Base-by-base conservation (phyloP, 352 stramenopile genomes). In the Phytophthora pseudosyringae region DNA sequence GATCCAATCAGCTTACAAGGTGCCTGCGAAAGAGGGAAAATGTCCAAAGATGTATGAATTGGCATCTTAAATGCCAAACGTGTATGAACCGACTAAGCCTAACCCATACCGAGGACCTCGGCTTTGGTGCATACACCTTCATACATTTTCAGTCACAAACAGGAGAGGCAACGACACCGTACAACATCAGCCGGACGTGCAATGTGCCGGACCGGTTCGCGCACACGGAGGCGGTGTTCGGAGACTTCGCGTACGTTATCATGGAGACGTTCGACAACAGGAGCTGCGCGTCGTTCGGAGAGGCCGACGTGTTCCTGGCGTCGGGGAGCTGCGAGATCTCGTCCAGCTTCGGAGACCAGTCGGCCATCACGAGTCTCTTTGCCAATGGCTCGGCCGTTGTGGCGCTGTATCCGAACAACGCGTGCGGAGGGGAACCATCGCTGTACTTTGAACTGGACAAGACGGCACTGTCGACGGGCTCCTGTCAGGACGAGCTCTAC, bases 191-290 rank as follows among this genome's bases (percentile, higher is more conserved):
- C 28, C 15, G 33, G 5, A 38, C 47, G 3, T 71, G 63, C 44
- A 61, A 70, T 26, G 21, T 70, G 13, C 43, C 54, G 39, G 61
- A 69, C 33, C 18, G 54, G 10, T 57, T 66, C 43, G 26, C 29
- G 11, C 45, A 71, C 28, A 47, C 49, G 1, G 4, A 48, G 2
- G 16, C 56, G n/a, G 38, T 61, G 8, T 67, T 71, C 21, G 51
- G 50, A 40, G 63, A 62, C 3, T 66, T 67, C 9, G 21, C 18
- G 29, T 70, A 70, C 33, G 47, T 71, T 31, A 29, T 66, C 25
- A 57, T 71, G 39, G 63, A 71, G 35, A 60, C 46, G 16, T 65
- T 59, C 36, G 39, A 57, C 21, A 66, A 71, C 56, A 32, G 52
- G 12, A 41, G 48, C 33, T 57, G 49, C 53, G 16, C 35, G 15